These are phyloP conservation scores for Ophiostoma montium DNA, from an alignment of 2,329 filamentous ascomycete species.

Conservation along the genomic window DNA sequence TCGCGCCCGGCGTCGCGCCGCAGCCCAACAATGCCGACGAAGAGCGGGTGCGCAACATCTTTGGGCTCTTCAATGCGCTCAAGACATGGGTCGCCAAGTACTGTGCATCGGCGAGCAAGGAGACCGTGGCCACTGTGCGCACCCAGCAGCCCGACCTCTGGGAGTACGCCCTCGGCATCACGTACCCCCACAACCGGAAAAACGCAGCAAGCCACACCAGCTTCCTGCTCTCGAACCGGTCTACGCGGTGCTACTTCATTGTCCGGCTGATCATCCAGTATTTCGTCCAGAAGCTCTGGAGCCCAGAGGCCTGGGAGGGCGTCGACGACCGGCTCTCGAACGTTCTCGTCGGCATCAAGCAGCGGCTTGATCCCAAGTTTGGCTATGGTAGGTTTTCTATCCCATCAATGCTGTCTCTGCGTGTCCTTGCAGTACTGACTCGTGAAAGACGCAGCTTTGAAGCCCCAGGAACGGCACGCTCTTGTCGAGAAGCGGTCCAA, in stretches of 20 bases:
- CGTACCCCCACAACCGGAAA: conserved; percentile 15
- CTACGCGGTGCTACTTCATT: conserved; percentile 22
- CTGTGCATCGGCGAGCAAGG: neutral
- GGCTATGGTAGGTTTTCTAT: conserved; percentile 17
- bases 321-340: conserved; percentile 17
- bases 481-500: conserved; percentile 23
- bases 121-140: neutral
- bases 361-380: conserved; percentile 10
- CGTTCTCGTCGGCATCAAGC: conserved; percentile 14
- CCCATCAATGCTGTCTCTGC: no score
- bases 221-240: conserved; percentile 20
- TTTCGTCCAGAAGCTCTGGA: conserved; percentile 22
- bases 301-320: conserved; percentile 20
- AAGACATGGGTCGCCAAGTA: conserved; percentile 12
- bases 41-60: conserved; percentile 9
- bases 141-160: conserved; percentile 17
- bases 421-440: neutral
- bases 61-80: conserved; percentile 12
- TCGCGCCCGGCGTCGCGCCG: neutral
- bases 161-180: conserved; percentile 23
- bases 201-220: conserved; percentile 20
- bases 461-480: conserved; percentile 20
- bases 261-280: conserved; percentile 25
- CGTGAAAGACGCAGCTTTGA: conserved; percentile 4
- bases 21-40: conserved; percentile 2